Evolutionary conservation across 2,329 filamentous ascomycete species (phyloP).

Genomic region (Catunica adiposa): DNA sequence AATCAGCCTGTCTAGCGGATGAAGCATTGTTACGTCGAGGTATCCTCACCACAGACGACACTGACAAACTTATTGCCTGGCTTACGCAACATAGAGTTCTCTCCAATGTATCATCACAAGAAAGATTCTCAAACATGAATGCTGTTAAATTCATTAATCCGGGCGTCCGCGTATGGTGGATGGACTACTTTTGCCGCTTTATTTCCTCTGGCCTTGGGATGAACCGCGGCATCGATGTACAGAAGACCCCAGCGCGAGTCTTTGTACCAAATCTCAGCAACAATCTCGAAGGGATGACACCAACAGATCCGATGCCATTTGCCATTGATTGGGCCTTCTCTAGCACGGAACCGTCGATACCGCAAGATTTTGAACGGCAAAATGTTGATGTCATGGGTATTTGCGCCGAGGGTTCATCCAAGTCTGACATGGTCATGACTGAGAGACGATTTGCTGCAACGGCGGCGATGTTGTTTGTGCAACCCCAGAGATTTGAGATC

Average conservation of each 20-base stretch:
- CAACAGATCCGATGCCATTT: background rate
- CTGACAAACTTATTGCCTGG: background rate
- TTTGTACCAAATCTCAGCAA: background rate
- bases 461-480: background rate
- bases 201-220: background rate
- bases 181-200: constrained; percentile 1
- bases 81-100: background rate
- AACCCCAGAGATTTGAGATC: background rate
- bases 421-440: background rate
- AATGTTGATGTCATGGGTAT: constrained; percentile 5
- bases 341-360: background rate
- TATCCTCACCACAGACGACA: background rate
- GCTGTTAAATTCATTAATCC: background rate
- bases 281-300: background rate
- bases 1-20: background rate
- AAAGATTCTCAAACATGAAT: background rate
- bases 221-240: background rate
- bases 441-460: background rate
- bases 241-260: background rate
- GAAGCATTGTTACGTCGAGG: background rate
- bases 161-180: background rate
- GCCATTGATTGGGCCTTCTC: background rate
- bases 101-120: too few species aligned
- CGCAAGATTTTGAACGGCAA: background rate
- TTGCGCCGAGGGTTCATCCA: background rate